Evolutionary conservation across 163 green algal genomes (phyloP), one percentile per base, ranked within the genome.

Genomic region (Scenedesmus sp.): DNA sequence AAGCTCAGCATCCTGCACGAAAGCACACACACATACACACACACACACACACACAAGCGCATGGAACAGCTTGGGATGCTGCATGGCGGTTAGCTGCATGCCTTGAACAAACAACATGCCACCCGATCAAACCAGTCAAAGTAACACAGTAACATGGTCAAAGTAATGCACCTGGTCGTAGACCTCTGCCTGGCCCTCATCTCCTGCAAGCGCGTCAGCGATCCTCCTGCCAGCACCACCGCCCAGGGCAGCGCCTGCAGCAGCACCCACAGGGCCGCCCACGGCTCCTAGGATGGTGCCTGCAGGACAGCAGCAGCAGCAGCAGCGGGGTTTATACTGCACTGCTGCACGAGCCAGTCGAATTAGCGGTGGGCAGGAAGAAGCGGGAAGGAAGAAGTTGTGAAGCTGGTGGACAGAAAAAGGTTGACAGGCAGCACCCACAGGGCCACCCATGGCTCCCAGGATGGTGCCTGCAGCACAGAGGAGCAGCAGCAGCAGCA

Each of bases 131-230:
- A 79, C 67, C 18, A 70, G 20, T 73, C 3, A 73, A 76, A 76
- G 16, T 34, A 76, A 76, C 66, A 76, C 16, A 26, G 26, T 26
- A 26, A 26, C 26, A 26, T 26, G 2, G 4, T 79, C 70, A 79
- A 79, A 52, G 9, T 23, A 26, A 84, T 56, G 3, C 60, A 92
- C 88, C 88, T 74, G 55, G 16, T 92, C 79, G 59, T 92, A 92
- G 3, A 88, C 77, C 55, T 86, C 9, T 57, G 56, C 79, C 79
- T 88, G 77, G 6, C 60, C 62, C 56, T 81, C 2, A 18, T 23
- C 46, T 18, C 88, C 88, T 26, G 20, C 66, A 6, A 92, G 52
- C 1, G 67, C 76, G 26, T 92, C 77, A 57, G 59, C 88, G 10
- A 86, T n/a, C n/a, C 79, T 46, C 46, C 88, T 57, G 6, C 8